Percentiles rank a stretch among this genome's conserved stretches.
Evolutionary conservation across 2,329 filamentous ascomycete species (phyloP).

Genomic region (Colletotrichum limetticola): DNA sequence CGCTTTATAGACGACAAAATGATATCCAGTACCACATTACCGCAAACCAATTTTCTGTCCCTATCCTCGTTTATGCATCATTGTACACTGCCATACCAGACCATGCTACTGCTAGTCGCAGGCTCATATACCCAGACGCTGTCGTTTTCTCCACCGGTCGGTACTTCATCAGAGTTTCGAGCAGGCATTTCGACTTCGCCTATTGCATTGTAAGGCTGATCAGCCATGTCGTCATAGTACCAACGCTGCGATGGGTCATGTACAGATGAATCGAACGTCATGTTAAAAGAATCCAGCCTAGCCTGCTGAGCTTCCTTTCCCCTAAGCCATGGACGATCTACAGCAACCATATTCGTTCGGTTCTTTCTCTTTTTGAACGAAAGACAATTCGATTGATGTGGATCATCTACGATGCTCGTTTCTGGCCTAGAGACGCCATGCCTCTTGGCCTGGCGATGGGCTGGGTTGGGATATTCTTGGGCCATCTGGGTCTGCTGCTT

Average conservation of each 20-base stretch:
- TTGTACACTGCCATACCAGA: neutral
- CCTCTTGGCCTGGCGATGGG: no score
- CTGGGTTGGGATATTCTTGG: no score
- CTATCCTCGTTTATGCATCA: neutral
- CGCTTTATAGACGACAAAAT: constrained; percentile 58
- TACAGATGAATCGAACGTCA: neutral
- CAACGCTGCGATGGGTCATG: neutral
- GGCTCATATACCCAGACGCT: neutral
- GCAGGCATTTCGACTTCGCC: neutral
- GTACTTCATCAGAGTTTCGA: neutral
- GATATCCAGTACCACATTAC: neutral
- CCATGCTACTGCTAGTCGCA: neutral
- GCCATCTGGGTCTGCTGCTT: neutral
- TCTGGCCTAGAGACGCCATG: no score
- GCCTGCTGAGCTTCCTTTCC: neutral
- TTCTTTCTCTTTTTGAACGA: neutral
- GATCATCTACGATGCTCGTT: neutral
- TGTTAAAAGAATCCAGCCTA: neutral
- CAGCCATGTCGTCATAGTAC: neutral
- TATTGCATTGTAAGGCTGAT: neutral
- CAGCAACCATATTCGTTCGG: neutral
- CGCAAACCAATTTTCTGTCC: no score
- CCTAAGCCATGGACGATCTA: neutral
- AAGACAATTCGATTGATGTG: neutral
- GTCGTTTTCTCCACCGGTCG: neutral